Base-by-base conservation (phyloP, 805 yeast genomes). In the Wickerhamomyces xylosicus region DNA sequence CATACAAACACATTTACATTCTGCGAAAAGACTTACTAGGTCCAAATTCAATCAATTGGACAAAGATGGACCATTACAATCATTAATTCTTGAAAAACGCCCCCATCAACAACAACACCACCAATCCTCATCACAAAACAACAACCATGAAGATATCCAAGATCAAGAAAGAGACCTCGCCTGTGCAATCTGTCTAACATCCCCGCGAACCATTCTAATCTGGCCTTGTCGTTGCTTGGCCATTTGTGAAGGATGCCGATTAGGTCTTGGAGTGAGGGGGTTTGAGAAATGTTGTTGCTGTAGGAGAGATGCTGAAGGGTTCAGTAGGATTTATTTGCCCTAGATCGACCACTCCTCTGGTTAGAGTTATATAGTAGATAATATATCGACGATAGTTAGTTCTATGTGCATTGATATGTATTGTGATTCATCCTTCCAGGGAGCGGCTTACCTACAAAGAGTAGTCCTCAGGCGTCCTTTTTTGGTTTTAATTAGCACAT, bases 161-260 rank as follows among this genome's bases (percentile, higher is more conserved):
- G 57, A 56, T 2, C 62, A 57, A 7, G 63, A 58, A 20, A 49
- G 60, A 3, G 56, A 64, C 18, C 47, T 74, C 5, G 63, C 65
- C 5, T 87, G 97, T 59, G 95, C 85, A 6, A 79, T 89, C 3
- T 89, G 97, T 56, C 90, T 82, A 48, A 67, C 70, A 5, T 75
- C 80, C 41, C 72, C 77, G 5, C 67, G 96, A 47, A 83, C 80
- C 41, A 73, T 89, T 33, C 77, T 89, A 8, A 64, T 90, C 3
- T 89, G 97, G 97, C 97, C 97, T 0, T 89, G 97, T 55, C 74
- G 77, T 49, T 89, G 97, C 57, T 74, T 89, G 40, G 87, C 95
- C 0, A 66, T 89, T 5, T 89, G 97, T 58, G 95, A 87, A 46
- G 70, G 73, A 19, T 89, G 97, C 53, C 69, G 97, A 15, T 63